phyloP scores from a whole-genome alignment of 73 alveolate genomes.

The Paramecium caudatum region DNA sequence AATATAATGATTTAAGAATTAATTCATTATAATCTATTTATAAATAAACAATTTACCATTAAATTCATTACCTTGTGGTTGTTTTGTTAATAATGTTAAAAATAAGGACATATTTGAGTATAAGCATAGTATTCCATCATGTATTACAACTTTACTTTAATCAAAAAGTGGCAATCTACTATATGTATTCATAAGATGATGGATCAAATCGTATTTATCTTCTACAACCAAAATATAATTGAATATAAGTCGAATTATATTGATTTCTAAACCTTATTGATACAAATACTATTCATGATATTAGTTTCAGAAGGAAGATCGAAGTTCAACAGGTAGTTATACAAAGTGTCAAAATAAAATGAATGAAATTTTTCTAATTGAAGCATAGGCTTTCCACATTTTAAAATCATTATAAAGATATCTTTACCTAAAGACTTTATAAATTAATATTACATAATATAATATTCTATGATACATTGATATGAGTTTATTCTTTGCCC shows the following conservation, averaged over 20 bases:
- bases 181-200: constrained; percentile 3
- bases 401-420: constrained; percentile 34
- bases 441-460: constrained; percentile 28
- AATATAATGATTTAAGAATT: neutral
- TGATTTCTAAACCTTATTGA: neutral
- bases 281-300: neutral
- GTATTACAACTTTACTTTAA: constrained; percentile 10
- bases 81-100: neutral
- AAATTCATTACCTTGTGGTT: neutral
- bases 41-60: neutral
- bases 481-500: constrained; percentile 17
- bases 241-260: constrained; percentile 39
- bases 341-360: neutral
- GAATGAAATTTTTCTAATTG: neutral
- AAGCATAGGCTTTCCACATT: constrained; percentile 11
- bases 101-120: constrained; percentile 12
- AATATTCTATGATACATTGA: neutral
- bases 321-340: neutral
- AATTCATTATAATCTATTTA: constrained; percentile 50
- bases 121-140: constrained; percentile 47
- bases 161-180: neutral
- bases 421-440: constrained; percentile 27
- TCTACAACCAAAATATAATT: constrained; percentile 21
- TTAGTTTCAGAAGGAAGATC: neutral
- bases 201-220: constrained; percentile 13